Evolutionary conservation across 352 stramenopile species (phyloP), one percentile per base, ranked within the genome.

Genomic region (Phytophthora chlamydospora): DNA sequence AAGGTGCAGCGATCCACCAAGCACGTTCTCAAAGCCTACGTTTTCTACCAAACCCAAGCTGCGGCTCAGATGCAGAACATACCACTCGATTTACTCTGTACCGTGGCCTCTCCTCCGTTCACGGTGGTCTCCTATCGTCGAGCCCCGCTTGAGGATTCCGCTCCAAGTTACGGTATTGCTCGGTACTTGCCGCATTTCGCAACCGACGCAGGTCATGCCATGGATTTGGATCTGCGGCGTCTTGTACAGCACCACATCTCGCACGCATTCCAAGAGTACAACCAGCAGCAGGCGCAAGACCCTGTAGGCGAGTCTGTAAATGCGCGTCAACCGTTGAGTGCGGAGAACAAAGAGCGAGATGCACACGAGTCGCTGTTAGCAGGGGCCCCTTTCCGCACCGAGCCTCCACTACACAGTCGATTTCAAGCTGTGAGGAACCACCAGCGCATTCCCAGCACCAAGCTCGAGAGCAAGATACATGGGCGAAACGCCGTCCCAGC

Each of bases 1-100:
- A 87, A 86, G 41, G 68, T 75, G 11, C 80, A 86, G 36, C 73
- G 80, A 6, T 74, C 80, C 24, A 89, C 73, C 5, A 77, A 78
- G 29, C 80, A 89, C 43, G 73, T 76, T 16, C 73, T 89, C 6
- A 69, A 76, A 44, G 71, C 75, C 43, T 89, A 86, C 45, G 73
- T 89, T 16, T 73, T 88, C 43, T 68, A 77, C 12, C 47, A 61
- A 17, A 53, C 13, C 16, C 45, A 48, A 48, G 5, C 34, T n/a
- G 39, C 12, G 33, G 52, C 40, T 40, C 27, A 40, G 14, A 33
- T 47, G 19, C 50, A 49, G 41, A n/a, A 52, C 14, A 58, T 44
- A 27, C 32, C 29, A 0, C 29, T 83, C 7, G 56, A 75, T 45
- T 45, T 83, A 19, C 52, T 83, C 5, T 64, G 63, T 7, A 58